Conservation (phyloP, 73 alveolate genomes). For the Tetrahymena elliotti region DNA sequence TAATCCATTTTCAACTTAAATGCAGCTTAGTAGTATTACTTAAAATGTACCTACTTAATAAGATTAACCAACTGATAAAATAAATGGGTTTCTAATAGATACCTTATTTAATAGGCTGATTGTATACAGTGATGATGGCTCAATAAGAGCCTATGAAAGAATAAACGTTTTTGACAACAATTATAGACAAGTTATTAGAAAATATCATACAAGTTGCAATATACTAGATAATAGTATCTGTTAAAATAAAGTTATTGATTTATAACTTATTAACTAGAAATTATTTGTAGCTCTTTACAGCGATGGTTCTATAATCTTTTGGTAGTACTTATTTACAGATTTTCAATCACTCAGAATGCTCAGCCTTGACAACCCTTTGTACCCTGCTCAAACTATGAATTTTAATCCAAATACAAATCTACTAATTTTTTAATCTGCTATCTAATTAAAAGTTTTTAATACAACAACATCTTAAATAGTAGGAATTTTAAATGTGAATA, state of each 20-base stretch:
- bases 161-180: neutral
- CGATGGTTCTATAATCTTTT: neutral
- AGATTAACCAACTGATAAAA: neutral
- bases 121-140: neutral
- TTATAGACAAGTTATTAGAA: neutral
- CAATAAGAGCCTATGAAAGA: neutral
- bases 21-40: neutral
- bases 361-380: neutral
- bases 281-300: neutral
- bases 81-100: neutral
- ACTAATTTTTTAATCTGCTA: neutral
- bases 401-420: neutral
- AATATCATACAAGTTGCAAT: neutral
- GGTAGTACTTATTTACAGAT: neutral
- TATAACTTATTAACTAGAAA: neutral
- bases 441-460: neutral
- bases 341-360: neutral
- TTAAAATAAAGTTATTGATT: neutral
- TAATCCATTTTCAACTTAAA: neutral
- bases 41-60: neutral
- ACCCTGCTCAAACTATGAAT: neutral
- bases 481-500: neutral
- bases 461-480: neutral
- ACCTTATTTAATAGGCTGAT: neutral
- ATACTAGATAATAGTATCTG: neutral